Evolutionary conservation across 1,284 basidiomycete species (phyloP).

Genomic region (Tausonia pullulans): DNA sequence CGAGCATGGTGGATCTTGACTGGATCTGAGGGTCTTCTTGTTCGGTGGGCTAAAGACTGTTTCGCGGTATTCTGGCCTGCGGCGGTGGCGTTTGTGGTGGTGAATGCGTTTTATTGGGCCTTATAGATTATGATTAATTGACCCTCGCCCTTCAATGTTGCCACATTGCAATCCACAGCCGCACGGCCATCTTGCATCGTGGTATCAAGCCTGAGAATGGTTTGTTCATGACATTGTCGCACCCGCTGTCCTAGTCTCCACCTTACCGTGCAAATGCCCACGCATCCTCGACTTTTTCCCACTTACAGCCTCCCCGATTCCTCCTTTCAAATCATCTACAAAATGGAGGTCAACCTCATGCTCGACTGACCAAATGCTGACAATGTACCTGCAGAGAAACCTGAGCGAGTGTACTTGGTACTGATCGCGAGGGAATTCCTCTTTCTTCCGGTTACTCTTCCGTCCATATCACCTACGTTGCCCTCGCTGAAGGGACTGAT

Average conservation of each 20-base stretch:
- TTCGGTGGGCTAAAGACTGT: no score
- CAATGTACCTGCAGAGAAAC: background rate
- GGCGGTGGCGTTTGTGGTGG: no score
- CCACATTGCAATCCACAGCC: no score
- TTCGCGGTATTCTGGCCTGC: no score
- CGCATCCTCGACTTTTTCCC: slow-evolving; percentile 26
- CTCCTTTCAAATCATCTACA: slow-evolving; percentile 27
- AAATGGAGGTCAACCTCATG: slow-evolving; percentile 24
- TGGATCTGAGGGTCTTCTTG: no score
- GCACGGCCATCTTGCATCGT: no score
- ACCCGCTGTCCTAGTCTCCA: slow-evolving; percentile 20
- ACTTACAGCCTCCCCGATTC: slow-evolving; percentile 22
- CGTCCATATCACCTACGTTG: slow-evolving; percentile 17
- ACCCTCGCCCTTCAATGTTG: no score
- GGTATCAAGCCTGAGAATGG: no score
- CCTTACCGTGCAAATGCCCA: slow-evolving; percentile 29
- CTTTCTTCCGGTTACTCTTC: slow-evolving; percentile 29
- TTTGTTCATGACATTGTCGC: background rate
- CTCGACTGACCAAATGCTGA: slow-evolving; percentile 21
- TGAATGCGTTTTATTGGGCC: no score
- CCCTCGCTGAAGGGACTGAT: slow-evolving; percentile 11
- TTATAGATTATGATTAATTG: no score
- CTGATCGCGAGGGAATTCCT: slow-evolving; percentile 24
- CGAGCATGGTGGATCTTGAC: no score
- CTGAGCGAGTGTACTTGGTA: slow-evolving; percentile 21